phyloP scores from a whole-genome alignment of 495 filamentous ascomycete genomes.

The Elasticomyces elasticus region DNA sequence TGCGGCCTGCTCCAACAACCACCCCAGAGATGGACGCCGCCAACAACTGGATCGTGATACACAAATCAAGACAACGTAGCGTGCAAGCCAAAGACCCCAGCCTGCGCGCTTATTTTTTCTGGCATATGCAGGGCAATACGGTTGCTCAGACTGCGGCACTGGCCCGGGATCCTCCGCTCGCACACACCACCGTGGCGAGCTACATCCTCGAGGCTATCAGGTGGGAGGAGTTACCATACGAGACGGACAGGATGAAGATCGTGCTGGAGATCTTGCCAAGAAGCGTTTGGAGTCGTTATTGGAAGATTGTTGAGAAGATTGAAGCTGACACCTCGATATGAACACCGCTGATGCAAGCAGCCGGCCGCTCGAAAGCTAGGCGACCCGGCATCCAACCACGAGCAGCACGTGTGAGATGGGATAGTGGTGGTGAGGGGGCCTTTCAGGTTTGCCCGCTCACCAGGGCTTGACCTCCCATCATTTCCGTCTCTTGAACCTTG shows the following conservation, averaged over 20 bases:
- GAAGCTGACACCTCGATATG: background rate
- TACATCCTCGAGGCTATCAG: slow-evolving; percentile 39
- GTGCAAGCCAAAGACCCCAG: slow-evolving; percentile 22
- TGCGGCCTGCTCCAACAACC: background rate
- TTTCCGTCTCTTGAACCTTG: too few species aligned
- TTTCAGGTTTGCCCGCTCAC: too few species aligned
- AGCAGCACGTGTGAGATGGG: too few species aligned
- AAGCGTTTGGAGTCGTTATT: slow-evolving; percentile 16
- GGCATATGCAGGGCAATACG: slow-evolving; percentile 40
- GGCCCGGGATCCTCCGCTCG: slow-evolving; percentile 48
- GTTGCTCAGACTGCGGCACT: slow-evolving; percentile 39
- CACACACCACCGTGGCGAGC: slow-evolving; percentile 36
- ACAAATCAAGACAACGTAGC: slow-evolving; percentile 11
- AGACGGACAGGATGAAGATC: slow-evolving; percentile 12
- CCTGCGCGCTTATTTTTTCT: slow-evolving; percentile 54
- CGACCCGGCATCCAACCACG: too few species aligned
- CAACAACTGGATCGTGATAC: slow-evolving; percentile 17
- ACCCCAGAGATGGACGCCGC: slow-evolving; percentile 8
- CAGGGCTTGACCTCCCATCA: too few species aligned
- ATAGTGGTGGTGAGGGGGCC: too few species aligned
- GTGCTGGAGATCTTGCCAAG: slow-evolving; percentile 19
- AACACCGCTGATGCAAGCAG: background rate
- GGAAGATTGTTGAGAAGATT: slow-evolving; percentile 1
- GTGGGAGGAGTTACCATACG: slow-evolving; percentile 21
- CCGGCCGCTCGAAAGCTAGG: too few species aligned